phyloP scores from a whole-genome alignment of 2,329 filamentous ascomycete species.

The Xylaria sp. region DNA sequence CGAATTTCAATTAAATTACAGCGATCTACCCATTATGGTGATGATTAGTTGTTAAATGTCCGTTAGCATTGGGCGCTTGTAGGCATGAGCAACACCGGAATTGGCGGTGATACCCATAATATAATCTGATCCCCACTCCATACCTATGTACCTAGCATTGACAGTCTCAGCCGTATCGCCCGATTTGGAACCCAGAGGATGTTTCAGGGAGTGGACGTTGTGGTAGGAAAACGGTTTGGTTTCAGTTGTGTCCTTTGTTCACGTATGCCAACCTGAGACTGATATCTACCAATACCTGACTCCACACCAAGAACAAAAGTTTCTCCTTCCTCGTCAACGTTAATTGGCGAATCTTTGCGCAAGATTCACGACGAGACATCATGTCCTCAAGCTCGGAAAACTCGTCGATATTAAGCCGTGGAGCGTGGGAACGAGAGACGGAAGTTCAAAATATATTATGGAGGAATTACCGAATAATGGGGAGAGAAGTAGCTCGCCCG shows the following conservation, averaged over 20 bases:
- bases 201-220: conserved; percentile 14
- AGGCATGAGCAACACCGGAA: too few relatives aligned
- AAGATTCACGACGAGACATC: neutral
- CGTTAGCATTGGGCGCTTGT: too few relatives aligned
- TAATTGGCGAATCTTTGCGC: neutral
- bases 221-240: conserved; percentile 8
- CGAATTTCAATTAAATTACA: too few relatives aligned
- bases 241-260: conserved; percentile 29
- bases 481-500: neutral
- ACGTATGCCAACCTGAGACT: conserved; percentile 1
- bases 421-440: neutral
- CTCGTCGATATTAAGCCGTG: neutral
- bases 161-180: neutral
- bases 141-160: too few relatives aligned
- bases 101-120: too few relatives aligned
- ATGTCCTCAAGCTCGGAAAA: neutral
- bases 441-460: neutral
- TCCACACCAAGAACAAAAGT: neutral
- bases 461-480: conserved; percentile 4
- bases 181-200: neutral
- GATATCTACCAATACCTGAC: neutral
- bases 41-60: too few relatives aligned
- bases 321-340: neutral
- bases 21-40: too few relatives aligned
- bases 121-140: too few relatives aligned